Conservation (phyloP, 1,139 yeast species). For the Suhomyces terraborum region DNA sequence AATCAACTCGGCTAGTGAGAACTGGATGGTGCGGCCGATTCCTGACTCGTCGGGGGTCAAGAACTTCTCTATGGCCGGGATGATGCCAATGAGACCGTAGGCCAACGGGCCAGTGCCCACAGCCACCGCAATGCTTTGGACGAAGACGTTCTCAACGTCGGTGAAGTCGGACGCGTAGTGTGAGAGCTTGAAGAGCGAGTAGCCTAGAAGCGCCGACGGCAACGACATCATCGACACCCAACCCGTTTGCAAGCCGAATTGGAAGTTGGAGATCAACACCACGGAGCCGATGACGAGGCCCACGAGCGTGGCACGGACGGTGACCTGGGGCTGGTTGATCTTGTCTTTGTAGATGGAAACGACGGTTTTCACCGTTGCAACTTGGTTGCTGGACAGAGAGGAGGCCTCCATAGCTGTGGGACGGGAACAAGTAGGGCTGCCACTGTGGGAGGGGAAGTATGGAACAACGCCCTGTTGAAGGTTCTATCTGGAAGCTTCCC, state of each 20-base stretch:
- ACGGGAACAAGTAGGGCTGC: too few species aligned
- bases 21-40: slow-evolving; percentile 40
- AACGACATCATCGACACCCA: slow-evolving; percentile 99
- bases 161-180: slow-evolving; percentile 57
- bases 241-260: slow-evolving; percentile 95
- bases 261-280: slow-evolving; percentile 85
- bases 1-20: slow-evolving; percentile 54
- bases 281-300: slow-evolving; percentile 81
- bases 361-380: slow-evolving; percentile 3
- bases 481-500: too few species aligned
- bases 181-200: slow-evolving; percentile 69
- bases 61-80: slow-evolving; percentile 93
- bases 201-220: slow-evolving; percentile 89
- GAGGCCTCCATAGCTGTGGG: slow-evolving; percentile 6
- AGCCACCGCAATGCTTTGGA: slow-evolving; percentile 92
- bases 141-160: slow-evolving; percentile 90
- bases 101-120: slow-evolving; percentile 97
- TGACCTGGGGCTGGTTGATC: slow-evolving; percentile 58
- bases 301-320: slow-evolving; percentile 67
- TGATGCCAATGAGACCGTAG: slow-evolving; percentile 92
- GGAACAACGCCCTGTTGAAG: too few species aligned
- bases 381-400: slow-evolving; percentile 1
- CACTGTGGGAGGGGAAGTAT: background rate
- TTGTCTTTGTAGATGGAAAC: slow-evolving; percentile 26
- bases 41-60: slow-evolving; percentile 80